Evolutionary conservation across 2,329 filamentous ascomycete genomes (phyloP).

Genomic region (Cladophialophora bantiana): DNA sequence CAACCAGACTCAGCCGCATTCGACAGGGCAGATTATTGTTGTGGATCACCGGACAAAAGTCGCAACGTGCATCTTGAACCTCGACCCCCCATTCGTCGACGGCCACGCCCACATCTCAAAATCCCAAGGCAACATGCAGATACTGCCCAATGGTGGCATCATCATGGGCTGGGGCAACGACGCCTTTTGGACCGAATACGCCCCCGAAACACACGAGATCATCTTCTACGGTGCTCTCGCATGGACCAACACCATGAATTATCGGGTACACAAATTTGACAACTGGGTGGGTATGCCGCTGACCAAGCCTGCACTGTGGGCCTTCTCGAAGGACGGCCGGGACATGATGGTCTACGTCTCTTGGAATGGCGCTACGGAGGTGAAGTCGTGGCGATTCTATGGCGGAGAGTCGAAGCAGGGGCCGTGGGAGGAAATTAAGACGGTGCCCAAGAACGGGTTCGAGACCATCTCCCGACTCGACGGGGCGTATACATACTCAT

Average conservation of each 20-base stretch:
- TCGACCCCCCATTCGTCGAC: conserved; percentile 40
- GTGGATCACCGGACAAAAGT: conserved; percentile 49
- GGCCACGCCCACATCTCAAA: conserved; percentile 32
- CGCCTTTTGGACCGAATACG: conserved; percentile 50
- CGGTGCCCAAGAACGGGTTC: conserved; percentile 47
- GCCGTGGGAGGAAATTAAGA: conserved; percentile 44
- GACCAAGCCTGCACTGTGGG: conserved; percentile 52
- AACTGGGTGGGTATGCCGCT: conserved; percentile 50
- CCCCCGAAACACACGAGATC: conserved; percentile 42
- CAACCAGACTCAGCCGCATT: conserved; percentile 49
- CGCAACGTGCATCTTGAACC: conserved; percentile 46
- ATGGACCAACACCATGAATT: conserved; percentile 49
- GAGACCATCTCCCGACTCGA: conserved; percentile 47
- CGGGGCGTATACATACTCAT: conserved; percentile 30
- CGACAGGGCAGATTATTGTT: conserved; percentile 49
- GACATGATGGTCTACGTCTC: conserved; percentile 45
- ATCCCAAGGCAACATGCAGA: conserved; percentile 50
- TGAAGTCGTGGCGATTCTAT: conserved; percentile 50
- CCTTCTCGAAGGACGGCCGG: conserved; percentile 44
- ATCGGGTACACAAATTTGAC: conserved; percentile 52
- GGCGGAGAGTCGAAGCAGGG: conserved; percentile 39
- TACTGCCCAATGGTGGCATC: conserved; percentile 48
- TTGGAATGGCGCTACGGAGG: conserved; percentile 60
- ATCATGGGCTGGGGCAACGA: conserved; percentile 55
- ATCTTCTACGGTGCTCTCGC: conserved; percentile 49